A percentile compares a stretch with the other conserved stretches of the same genome.
Evolutionary conservation across 2,329 filamentous ascomycete genomes (phyloP).

Genomic region (Alternaria ventricosa): DNA sequence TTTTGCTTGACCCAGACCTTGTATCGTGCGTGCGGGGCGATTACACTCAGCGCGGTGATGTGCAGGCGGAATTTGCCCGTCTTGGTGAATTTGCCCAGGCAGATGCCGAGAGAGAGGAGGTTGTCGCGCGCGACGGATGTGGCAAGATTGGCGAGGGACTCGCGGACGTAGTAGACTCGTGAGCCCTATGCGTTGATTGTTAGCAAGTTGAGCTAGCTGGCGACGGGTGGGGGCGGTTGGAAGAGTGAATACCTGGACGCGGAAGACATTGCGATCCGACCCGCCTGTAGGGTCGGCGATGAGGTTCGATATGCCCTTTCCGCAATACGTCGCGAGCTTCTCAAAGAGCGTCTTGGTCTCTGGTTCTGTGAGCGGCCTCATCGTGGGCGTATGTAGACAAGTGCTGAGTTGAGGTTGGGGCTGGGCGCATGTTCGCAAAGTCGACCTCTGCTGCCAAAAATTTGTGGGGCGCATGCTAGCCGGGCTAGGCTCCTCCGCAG

Average conservation of each 20-base stretch:
- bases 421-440: conserved; percentile 19
- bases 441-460: conserved; percentile 16
- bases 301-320: conserved; percentile 82
- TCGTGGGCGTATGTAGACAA: conserved; percentile 31
- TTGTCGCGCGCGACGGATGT: conserved; percentile 82
- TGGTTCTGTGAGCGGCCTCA: conserved; percentile 81
- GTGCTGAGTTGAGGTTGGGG: conserved; percentile 14
- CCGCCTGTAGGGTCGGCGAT: conserved; percentile 45
- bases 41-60: conserved; percentile 87
- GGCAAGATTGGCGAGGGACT: conserved; percentile 89
- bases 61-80: conserved; percentile 94
- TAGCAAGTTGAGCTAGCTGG: background rate
- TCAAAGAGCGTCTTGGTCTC: conserved; percentile 84
- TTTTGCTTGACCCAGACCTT: conserved; percentile 98
- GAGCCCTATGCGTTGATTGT: conserved; percentile 64
- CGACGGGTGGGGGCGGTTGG: background rate
- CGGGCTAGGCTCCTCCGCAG: conserved; percentile 21
- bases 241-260: conserved; percentile 53
- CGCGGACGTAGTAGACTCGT: conserved; percentile 89
- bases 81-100: conserved; percentile 95
- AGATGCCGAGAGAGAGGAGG: conserved; percentile 86
- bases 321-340: conserved; percentile 94
- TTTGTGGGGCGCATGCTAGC: conserved; percentile 16
- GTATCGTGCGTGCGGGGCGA: conserved; percentile 89
- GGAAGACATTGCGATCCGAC: conserved; percentile 53